These are phyloP conservation scores for Cyanodermella asteris DNA, from an alignment of 2,329 filamentous ascomycete species.

Conservation along the genomic window DNA sequence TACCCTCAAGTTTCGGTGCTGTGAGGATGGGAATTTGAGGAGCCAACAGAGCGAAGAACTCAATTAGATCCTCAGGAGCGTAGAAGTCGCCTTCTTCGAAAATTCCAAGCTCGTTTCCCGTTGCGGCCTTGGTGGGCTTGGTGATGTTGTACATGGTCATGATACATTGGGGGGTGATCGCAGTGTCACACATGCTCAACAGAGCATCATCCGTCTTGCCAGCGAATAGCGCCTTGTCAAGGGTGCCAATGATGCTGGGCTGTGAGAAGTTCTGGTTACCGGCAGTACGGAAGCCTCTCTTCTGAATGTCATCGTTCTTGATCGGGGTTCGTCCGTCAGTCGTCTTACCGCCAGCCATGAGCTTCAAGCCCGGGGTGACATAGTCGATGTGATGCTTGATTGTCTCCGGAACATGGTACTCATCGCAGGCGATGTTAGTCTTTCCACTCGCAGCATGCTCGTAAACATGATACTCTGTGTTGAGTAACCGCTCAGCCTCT, in stretches of 20 bases:
- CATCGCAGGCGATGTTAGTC: slow-evolving; percentile 16
- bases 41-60: slow-evolving; percentile 23
- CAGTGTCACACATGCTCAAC: slow-evolving; percentile 11
- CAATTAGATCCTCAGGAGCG: slow-evolving; percentile 25
- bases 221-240: slow-evolving; percentile 11
- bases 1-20: slow-evolving; percentile 22
- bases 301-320: slow-evolving; percentile 11
- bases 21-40: slow-evolving; percentile 20
- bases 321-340: slow-evolving; percentile 6
- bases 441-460: slow-evolving; percentile 10
- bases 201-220: slow-evolving; percentile 5
- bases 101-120: slow-evolving; percentile 30
- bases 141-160: slow-evolving; percentile 25
- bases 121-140: slow-evolving; percentile 14
- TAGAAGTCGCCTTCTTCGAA: slow-evolving; percentile 33
- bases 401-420: slow-evolving; percentile 10
- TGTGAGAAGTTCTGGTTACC: slow-evolving; percentile 6
- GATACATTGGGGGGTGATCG: slow-evolving; percentile 22
- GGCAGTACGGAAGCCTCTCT: slow-evolving; percentile 11
- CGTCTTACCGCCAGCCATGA: slow-evolving; percentile 11
- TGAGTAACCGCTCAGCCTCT: slow-evolving; percentile 30
- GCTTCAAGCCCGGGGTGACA: slow-evolving; percentile 16
- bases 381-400: slow-evolving; percentile 15
- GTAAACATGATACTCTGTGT: slow-evolving; percentile 26
- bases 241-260: slow-evolving; percentile 9